phyloP scores from a whole-genome alignment of 2,329 filamentous ascomycete genomes.

The Arthrobotrys pseudoclavata region DNA sequence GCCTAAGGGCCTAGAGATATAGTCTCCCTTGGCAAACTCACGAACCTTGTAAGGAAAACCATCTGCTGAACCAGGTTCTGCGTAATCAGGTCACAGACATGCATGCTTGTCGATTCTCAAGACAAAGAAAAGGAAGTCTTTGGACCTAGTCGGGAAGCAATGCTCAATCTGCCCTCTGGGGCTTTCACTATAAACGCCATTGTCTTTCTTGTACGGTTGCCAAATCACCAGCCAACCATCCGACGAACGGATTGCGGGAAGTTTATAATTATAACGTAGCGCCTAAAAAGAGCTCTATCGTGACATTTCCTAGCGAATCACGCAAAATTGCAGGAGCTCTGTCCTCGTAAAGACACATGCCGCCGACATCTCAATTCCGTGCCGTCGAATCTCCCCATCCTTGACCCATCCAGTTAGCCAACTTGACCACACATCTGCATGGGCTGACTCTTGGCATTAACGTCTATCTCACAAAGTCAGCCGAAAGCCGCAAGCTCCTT shows the following conservation, averaged over 20 bases:
- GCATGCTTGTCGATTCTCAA: slow-evolving; percentile 27
- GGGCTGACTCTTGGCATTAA: slow-evolving; percentile 46
- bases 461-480: slow-evolving; percentile 45
- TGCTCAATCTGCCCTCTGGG: slow-evolving; percentile 3
- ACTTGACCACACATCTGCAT: slow-evolving; percentile 49
- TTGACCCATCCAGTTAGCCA: slow-evolving; percentile 51
- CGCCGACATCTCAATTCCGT: slow-evolving; percentile 39
- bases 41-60: slow-evolving; percentile 20
- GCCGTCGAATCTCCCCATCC: slow-evolving; percentile 38
- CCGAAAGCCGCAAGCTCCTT: slow-evolving; percentile 49
- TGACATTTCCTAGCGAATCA: slow-evolving; percentile 43
- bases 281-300: slow-evolving; percentile 29
- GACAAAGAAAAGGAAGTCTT: slow-evolving; percentile 5
- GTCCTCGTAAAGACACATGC: slow-evolving; percentile 41
- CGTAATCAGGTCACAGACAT: slow-evolving; percentile 26
- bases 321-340: slow-evolving; percentile 49
- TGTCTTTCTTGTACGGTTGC: slow-evolving; percentile 12
- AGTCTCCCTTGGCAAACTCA: slow-evolving; percentile 13
- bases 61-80: slow-evolving; percentile 33
- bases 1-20: slow-evolving; percentile 23
- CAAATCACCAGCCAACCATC: slow-evolving; percentile 18
- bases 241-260: not conserved
- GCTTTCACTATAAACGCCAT: slow-evolving; percentile 27
- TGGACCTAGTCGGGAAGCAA: slow-evolving; percentile 19
- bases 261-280: slow-evolving; percentile 36